Evolutionary conservation across 2,329 filamentous ascomycete species (phyloP), one percentile per base, ranked within the genome.

Genomic region (Phaeosphaeriaceae sp.): DNA sequence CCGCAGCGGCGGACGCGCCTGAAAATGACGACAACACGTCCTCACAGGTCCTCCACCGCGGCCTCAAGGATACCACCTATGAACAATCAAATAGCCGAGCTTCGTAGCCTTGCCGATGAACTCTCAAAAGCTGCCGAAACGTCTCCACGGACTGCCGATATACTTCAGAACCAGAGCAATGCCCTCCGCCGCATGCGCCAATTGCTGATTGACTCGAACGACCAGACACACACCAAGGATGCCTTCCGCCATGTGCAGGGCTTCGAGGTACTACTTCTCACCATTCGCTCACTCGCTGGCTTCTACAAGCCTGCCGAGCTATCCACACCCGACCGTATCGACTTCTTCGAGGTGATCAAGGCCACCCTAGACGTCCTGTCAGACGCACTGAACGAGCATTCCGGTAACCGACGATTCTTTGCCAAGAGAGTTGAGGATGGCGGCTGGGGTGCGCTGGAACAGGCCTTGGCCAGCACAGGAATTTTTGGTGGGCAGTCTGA

Each of bases 401-500:
- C 87, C 38, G 93, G 92, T 16, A 99, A 97, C 74, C 84, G 87
- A 65, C 85, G 89, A 61, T 97, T 93, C 76, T 97, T 97, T 70
- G 83, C 85, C 50, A 87, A 86, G 59, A 82, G 85, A 58, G 85
- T 95, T 23, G 83, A 89, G 50, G 86, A 84, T 17, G 89, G 87
- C 48, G 92, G 93, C 3, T 96, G 91, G 87, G 81, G 86, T 56
- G 83, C 86, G 6, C 72, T 97, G 46, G 87, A 94, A 65, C 84
- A 89, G 66, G 84, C 83, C 5, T 82, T 92, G 75, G 83, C 83
- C 54, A 85, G 84, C 70, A 85, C 87, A 71, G 84, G 88, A 28
- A 75, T 75, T 26, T 67, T 70, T 39, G 68, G 65, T 35, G 60
- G 64, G 13, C 68, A 70, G 41, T 67, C 68, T 32, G 54, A 64